A percentile compares a stretch with the other conserved stretches of the same genome.
These are phyloP conservation scores for Oryza nivara DNA, from an alignment of 176 grass and related monocot species.

Conservation along the genomic window DNA sequence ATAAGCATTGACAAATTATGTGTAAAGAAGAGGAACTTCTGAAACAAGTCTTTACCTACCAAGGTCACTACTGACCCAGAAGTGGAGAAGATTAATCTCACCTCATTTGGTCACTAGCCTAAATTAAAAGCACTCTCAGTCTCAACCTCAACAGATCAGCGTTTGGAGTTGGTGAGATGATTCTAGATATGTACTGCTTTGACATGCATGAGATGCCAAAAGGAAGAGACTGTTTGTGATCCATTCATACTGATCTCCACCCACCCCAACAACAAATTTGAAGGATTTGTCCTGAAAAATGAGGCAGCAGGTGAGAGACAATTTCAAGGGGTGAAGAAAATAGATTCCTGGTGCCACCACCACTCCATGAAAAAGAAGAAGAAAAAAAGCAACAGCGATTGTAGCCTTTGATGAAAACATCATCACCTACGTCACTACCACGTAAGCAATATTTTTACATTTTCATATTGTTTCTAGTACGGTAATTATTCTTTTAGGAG, in stretches of 20 bases:
- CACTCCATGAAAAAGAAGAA: background rate
- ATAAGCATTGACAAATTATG: slow-evolving; percentile 17
- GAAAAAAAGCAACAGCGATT: background rate
- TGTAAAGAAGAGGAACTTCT: background rate
- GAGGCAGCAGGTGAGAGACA: background rate
- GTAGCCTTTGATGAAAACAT: slow-evolving; percentile 29
- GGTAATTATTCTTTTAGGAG: background rate
- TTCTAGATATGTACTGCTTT: slow-evolving; percentile 30
- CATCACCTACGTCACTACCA: slow-evolving; percentile 27
- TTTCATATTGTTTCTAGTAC: background rate
- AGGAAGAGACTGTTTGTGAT: slow-evolving; percentile 7
- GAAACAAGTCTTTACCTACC: slow-evolving; percentile 50
- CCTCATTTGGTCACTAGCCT: background rate
- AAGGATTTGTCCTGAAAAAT: background rate
- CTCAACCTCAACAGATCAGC: background rate
- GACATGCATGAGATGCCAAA: slow-evolving; percentile 35
- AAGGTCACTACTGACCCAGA: background rate
- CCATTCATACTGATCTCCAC: slow-evolving; percentile 35
- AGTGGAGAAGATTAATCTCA: background rate
- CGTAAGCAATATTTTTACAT: background rate
- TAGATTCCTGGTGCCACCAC: slow-evolving; percentile 9
- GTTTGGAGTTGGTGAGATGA: slow-evolving; percentile 49
- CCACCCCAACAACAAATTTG: slow-evolving; percentile 30
- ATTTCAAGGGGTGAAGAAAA: background rate
- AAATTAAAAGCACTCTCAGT: background rate